Conservation (phyloP, 2,329 filamentous ascomycete genomes). For the Venturiaceae sp. region DNA sequence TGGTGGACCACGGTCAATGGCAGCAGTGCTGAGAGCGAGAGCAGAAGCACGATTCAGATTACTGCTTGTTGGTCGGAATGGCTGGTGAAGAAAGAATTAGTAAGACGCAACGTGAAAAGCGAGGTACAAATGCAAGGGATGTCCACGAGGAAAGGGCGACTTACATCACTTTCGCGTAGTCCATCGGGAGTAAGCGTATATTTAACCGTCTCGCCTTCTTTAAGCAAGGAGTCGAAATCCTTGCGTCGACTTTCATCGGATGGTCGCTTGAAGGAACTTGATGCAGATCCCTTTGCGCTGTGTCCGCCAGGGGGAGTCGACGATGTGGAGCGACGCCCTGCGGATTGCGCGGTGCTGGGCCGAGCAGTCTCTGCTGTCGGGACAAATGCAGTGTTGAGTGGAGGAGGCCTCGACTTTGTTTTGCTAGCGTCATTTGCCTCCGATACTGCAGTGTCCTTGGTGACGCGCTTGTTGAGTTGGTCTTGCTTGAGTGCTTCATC, state of each 20-base stretch:
- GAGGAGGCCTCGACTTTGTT: neutral
- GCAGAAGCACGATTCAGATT: neutral
- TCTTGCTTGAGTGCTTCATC: neutral
- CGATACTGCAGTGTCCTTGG: neutral
- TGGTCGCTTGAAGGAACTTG: constrained; percentile 21
- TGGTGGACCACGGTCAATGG: neutral
- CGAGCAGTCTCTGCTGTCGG: neutral
- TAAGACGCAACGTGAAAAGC: neutral
- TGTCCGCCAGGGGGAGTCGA: constrained; percentile 20
- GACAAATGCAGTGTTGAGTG: neutral
- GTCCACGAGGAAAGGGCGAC: constrained; percentile 12
- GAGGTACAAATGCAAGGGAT: neutral
- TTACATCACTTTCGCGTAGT: constrained; percentile 34
- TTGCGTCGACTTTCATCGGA: constrained; percentile 28
- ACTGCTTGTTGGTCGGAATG: neutral
- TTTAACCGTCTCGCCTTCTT: constrained; percentile 38
- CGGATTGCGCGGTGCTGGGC: neutral
- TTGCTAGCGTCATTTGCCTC: neutral
- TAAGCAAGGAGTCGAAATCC: constrained; percentile 38
- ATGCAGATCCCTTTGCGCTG: constrained; percentile 22
- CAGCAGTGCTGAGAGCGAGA: neutral
- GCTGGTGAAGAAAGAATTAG: neutral
- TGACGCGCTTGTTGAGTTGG: neutral
- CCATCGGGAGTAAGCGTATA: constrained; percentile 39
- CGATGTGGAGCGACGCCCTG: neutral